These are phyloP conservation scores for Globisporangium radiosum DNA, from an alignment of 352 stramenopile genomes.

Conservation along the genomic window DNA sequence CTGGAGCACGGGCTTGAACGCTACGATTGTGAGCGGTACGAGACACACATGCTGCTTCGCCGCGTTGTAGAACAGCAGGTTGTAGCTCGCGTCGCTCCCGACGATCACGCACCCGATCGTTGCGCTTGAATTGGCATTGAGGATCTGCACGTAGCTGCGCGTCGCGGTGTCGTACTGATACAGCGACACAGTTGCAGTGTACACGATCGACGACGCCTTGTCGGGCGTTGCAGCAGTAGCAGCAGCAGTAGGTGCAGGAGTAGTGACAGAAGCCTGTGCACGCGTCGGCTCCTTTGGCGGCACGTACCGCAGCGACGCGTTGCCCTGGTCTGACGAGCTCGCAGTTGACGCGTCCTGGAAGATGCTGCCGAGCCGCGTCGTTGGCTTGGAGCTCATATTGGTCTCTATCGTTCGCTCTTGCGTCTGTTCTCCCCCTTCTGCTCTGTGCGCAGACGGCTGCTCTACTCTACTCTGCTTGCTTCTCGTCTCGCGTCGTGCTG, in stretches of 20 bases:
- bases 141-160: constrained; percentile 56
- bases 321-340: constrained; percentile 21
- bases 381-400: constrained; percentile 30
- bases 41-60: constrained; percentile 60
- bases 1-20: constrained; percentile 62
- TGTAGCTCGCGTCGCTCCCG: constrained; percentile 56
- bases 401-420: constrained; percentile 1
- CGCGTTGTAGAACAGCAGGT: constrained; percentile 69
- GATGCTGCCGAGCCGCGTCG: constrained; percentile 43
- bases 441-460: too few relatives aligned
- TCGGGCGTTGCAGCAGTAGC: constrained; percentile 14
- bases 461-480: too few relatives aligned
- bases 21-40: constrained; percentile 39
- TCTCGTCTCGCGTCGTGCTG: too few relatives aligned
- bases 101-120: constrained; percentile 69
- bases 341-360: constrained; percentile 34
- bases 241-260: constrained; percentile 9
- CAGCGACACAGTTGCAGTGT: constrained; percentile 56
- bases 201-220: constrained; percentile 42
- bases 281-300: constrained; percentile 56
- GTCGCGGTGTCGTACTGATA: constrained; percentile 61
- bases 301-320: constrained; percentile 65
- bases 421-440: neutral
- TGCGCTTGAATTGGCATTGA: constrained; percentile 21
- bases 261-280: constrained; percentile 13